Percentiles rank a stretch among this genome's conserved stretches.
These are phyloP conservation scores for Talaromyces sp. DNA, from an alignment of 2,329 filamentous ascomycete species.

Conservation along the genomic window DNA sequence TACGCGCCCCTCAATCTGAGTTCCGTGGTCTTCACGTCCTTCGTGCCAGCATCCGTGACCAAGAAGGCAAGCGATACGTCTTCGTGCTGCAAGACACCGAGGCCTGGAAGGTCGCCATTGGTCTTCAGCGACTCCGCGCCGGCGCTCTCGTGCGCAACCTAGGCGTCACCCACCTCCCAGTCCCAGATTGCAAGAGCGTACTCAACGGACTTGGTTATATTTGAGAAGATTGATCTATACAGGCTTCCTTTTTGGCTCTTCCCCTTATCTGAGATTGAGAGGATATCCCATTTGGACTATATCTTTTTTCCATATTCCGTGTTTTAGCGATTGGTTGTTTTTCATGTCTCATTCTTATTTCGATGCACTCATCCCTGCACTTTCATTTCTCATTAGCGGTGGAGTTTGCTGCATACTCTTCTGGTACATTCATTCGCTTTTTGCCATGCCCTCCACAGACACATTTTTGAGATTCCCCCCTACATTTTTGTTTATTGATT, in stretches of 20 bases:
- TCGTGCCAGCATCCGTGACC: slow-evolving; percentile 60
- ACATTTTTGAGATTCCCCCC: slow-evolving; percentile 27
- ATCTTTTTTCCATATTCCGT: not conserved
- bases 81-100: slow-evolving; percentile 63
- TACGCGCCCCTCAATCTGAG: slow-evolving; percentile 36
- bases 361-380: slow-evolving; percentile 2
- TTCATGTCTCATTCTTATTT: slow-evolving; percentile 5
- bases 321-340: slow-evolving; percentile 9
- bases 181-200: slow-evolving; percentile 44
- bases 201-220: slow-evolving; percentile 45
- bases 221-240: slow-evolving; percentile 20
- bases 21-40: slow-evolving; percentile 57
- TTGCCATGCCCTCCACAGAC: slow-evolving; percentile 14
- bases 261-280: not conserved
- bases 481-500: slow-evolving; percentile 3
- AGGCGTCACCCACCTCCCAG: slow-evolving; percentile 56
- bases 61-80: slow-evolving; percentile 63
- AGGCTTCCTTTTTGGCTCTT: not conserved
- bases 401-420: slow-evolving; percentile 29
- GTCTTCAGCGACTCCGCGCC: slow-evolving; percentile 58
- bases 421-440: slow-evolving; percentile 24
- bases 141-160: slow-evolving; percentile 60
- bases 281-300: not conserved
- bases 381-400: slow-evolving; percentile 28
- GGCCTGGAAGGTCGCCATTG: slow-evolving; percentile 65